A percentile compares a stretch with the other conserved stretches of the same genome.
These are phyloP conservation scores for Calonectria pseudoturangicola DNA, from an alignment of 2,329 filamentous ascomycete species.

Conservation along the genomic window DNA sequence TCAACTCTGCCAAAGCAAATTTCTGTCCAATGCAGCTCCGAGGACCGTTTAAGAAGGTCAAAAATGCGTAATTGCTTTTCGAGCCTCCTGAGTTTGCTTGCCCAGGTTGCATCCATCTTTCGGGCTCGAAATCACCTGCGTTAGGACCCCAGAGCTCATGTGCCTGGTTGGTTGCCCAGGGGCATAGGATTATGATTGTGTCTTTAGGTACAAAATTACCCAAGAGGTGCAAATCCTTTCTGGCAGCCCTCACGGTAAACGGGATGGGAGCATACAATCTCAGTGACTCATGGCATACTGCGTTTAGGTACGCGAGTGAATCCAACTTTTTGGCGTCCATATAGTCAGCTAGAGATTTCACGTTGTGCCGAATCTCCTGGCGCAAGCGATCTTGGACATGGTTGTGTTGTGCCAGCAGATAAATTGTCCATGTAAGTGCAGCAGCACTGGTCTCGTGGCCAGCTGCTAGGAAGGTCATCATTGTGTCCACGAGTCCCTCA, in stretches of 20 bases:
- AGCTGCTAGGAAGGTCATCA: slow-evolving; percentile 32
- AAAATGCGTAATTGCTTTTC: slow-evolving; percentile 79
- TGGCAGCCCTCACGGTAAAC: slow-evolving; percentile 57
- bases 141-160: slow-evolving; percentile 60
- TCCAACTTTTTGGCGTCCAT: slow-evolving; percentile 56
- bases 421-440: slow-evolving; percentile 20
- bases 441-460: slow-evolving; percentile 28
- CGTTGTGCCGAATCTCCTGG: slow-evolving; percentile 60
- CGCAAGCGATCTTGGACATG: slow-evolving; percentile 60
- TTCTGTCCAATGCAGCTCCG: slow-evolving; percentile 56
- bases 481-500: slow-evolving; percentile 14
- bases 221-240: slow-evolving; percentile 57
- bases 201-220: slow-evolving; percentile 60
- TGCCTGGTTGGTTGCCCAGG: slow-evolving; percentile 57
- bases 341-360: slow-evolving; percentile 57
- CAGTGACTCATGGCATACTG: slow-evolving; percentile 65
- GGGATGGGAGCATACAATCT: slow-evolving; percentile 63
- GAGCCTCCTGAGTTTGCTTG: slow-evolving; percentile 76
- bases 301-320: slow-evolving; percentile 62
- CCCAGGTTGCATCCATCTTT: slow-evolving; percentile 58
- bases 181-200: slow-evolving; percentile 58
- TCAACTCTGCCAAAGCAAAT: slow-evolving; percentile 46
- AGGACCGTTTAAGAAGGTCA: slow-evolving; percentile 83
- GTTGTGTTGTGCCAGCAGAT: slow-evolving; percentile 1
- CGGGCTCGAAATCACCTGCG: slow-evolving; percentile 60